Evolutionary conservation across 2,329 filamentous ascomycete genomes (phyloP), one percentile per base, ranked within the genome.

Genomic region (Cladosporium halotolerans): DNA sequence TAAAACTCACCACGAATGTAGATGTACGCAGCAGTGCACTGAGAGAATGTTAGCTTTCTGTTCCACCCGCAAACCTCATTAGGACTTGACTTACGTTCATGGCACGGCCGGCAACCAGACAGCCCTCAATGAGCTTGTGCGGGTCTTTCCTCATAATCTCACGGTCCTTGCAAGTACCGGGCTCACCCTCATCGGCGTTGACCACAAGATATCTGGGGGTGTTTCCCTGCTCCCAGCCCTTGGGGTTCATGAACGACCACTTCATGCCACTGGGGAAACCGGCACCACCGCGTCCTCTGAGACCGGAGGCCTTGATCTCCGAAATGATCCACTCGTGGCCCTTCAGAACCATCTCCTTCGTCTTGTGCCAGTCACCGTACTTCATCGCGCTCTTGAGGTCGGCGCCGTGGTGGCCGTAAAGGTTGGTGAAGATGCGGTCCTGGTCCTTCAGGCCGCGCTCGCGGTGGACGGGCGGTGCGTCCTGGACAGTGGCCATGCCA

Each of bases 121-220:
- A 99, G 70, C 93, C 93, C 77, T 99, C 93, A 68, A 99, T 79
- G 61, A 99, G 87, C 81, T 99, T 99, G 80, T 99, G 93, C 58
- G 93, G 93, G 72, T 99, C 93, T 78, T 99, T 99, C 75, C 93
- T 90, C 93, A 99, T 99, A 64, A 99, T 99, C 74, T 99, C 93
- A 69, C 93, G 86, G 74, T 99, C 93, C 79, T 99, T 99, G 85
- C 93, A 99, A 51, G 93, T 99, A 72, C 93, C 93, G 31, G 93
- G 93, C 76, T 99, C 93, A 68, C 93, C 93, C 78, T 99, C 93
- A 72, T 99, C 93, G 62, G 93, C 93, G 69, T 99, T 99, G 77
- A 99, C 89, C 57, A 99, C 92, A 52, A 99, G 79, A 70, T 99
- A 99, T 67, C 93, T 85, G 61, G 93, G 93, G 76, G 95, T 95